A percentile compares a stretch with the other conserved stretches of the same genome.
These are phyloP conservation scores for Pisolithus marmoratus DNA, from an alignment of 768 basidiomycete species.

Conservation along the genomic window DNA sequence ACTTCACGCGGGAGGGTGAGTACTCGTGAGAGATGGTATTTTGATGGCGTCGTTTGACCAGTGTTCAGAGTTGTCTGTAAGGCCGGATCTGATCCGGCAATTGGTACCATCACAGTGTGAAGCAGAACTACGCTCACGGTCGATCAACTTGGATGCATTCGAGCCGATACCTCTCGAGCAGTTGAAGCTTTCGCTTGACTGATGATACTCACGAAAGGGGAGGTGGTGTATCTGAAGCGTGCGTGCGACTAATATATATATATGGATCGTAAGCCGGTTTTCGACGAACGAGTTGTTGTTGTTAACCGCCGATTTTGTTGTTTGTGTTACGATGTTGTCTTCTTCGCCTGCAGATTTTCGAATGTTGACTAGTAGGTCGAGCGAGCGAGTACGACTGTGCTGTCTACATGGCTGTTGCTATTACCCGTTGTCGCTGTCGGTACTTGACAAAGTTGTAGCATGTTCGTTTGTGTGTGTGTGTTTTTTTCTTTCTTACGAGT, in stretches of 20 bases:
- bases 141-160: conserved; percentile 85
- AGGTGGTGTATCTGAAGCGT: conserved; percentile 26
- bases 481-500: not conserved
- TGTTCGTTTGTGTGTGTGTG: not conserved
- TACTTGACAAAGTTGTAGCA: not conserved
- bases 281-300: conserved; percentile 4
- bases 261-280: conserved; percentile 21
- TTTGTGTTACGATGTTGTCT: conserved; percentile 7
- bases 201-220: conserved; percentile 31
- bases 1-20: conserved; percentile 95
- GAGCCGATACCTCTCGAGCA: conserved; percentile 97
- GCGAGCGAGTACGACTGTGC: not conserved
- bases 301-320: conserved; percentile 24
- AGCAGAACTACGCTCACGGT: conserved; percentile 79
- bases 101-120: conserved; percentile 90
- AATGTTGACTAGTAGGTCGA: conserved; percentile 2
- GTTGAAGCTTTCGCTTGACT: conserved; percentile 90
- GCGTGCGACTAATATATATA: conserved; percentile 32
- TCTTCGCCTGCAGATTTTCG: not conserved
- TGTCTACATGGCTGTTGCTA: not conserved
- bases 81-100: conserved; percentile 88
- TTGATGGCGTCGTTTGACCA: conserved; percentile 1
- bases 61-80: conserved; percentile 82
- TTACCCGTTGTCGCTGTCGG: conserved; percentile 2
- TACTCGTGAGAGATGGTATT: conserved; percentile 6